phyloP scores from a whole-genome alignment of 345 rosid species.

The Citrus medica region DNA sequence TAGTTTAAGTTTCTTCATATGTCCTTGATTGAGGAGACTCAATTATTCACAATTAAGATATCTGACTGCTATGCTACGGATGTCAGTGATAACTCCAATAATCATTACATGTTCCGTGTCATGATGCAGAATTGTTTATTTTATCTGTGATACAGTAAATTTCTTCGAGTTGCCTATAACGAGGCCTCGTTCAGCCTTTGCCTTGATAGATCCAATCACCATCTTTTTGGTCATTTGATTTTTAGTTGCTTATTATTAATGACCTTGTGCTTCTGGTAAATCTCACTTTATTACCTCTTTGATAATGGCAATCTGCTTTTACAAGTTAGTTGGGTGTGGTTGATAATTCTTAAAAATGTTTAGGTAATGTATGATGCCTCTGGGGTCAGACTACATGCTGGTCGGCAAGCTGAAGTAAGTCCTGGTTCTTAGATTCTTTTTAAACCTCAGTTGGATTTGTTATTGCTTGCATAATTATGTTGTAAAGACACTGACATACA shows the following conservation, averaged over 20 bases:
- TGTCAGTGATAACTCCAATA: not conserved
- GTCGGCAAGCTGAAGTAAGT: slow-evolving; percentile 95
- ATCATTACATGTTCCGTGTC: not conserved
- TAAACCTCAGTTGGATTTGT: not conserved
- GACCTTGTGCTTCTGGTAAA: not conserved
- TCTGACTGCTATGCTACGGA: not conserved
- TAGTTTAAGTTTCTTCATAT: not conserved
- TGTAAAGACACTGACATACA: not conserved
- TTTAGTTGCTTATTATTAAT: not conserved
- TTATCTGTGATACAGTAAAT: not conserved
- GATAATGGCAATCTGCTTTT: not conserved
- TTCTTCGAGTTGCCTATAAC: not conserved
- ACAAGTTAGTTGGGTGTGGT: not conserved
- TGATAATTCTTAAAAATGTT: slow-evolving; percentile 1
- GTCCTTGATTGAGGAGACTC: not conserved
- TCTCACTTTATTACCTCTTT: not conserved
- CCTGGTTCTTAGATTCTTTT: not conserved
- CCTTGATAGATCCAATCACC: not conserved
- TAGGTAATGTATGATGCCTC: slow-evolving; percentile 99
- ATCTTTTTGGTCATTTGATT: not conserved
- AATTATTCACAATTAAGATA: not conserved
- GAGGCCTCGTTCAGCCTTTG: not conserved
- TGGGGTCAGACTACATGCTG: slow-evolving; percentile 95
- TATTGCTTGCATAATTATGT: not conserved
- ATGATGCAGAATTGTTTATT: not conserved